phyloP scores from a whole-genome alignment of 164 flowering plant species.

The Berberis vulgaris region DNA sequence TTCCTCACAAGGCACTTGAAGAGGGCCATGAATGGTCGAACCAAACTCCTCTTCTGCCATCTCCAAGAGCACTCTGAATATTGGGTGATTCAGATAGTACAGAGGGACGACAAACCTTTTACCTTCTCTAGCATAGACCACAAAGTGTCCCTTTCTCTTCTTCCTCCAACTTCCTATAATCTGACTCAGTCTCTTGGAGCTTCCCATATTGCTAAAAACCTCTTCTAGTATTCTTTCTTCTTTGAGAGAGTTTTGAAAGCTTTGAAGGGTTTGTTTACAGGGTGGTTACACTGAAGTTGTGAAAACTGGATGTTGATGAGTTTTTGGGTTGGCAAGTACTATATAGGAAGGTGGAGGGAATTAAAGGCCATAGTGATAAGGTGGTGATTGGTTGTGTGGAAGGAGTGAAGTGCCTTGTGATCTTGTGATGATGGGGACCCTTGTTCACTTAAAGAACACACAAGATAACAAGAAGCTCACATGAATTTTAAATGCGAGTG shows the following conservation, averaged over 20 bases:
- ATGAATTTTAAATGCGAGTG: background rate
- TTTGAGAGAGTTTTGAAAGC: background rate
- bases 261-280: background rate
- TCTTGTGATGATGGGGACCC: background rate
- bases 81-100: constrained; percentile 32
- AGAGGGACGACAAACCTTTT: constrained; percentile 36
- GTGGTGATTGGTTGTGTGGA: background rate
- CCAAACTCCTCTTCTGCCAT: constrained; percentile 51
- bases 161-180: constrained; percentile 27
- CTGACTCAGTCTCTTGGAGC: constrained; percentile 26
- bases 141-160: constrained; percentile 32
- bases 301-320: background rate
- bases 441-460: background rate
- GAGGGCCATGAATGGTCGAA: constrained; percentile 24
- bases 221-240: background rate
- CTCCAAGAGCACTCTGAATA: constrained; percentile 32
- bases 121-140: constrained; percentile 33
- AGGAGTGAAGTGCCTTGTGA: constrained; percentile 1
- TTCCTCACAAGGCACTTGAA: constrained; percentile 37
- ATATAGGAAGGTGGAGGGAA: background rate
- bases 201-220: constrained; percentile 6
- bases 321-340: background rate
- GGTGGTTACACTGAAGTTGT: background rate
- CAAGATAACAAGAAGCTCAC: background rate
- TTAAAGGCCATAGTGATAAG: background rate